These are phyloP conservation scores for Hyphopichia homilentoma DNA, from an alignment of 805 yeast genomes.

Conservation along the genomic window DNA sequence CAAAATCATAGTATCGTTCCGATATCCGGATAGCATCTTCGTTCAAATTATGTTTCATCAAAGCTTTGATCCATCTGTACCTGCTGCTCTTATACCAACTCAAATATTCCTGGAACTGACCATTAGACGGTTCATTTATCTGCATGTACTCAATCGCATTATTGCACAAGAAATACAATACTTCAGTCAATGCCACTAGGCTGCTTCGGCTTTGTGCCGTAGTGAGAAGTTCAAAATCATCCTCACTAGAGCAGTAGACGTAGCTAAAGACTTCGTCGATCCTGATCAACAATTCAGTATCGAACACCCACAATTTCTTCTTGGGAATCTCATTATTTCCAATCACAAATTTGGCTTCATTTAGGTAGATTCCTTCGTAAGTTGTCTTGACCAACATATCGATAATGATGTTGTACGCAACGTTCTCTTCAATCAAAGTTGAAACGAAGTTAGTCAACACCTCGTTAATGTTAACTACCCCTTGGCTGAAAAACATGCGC, in stretches of 20 bases:
- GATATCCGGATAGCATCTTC: constrained; percentile 58
- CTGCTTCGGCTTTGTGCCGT: constrained; percentile 13
- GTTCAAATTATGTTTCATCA: constrained; percentile 48
- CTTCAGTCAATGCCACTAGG: constrained; percentile 23
- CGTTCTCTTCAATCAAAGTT: constrained; percentile 11
- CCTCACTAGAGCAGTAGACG: constrained; percentile 9
- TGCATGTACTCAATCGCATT: constrained; percentile 35
- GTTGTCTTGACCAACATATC: constrained; percentile 22
- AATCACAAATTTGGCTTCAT: constrained; percentile 38
- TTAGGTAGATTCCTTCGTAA: constrained; percentile 29
- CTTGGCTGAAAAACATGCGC: constrained; percentile 24
- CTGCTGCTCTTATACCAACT: constrained; percentile 31
- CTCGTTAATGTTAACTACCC: constrained; percentile 18
- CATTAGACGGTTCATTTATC: constrained; percentile 9
- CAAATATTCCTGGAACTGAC: constrained; percentile 23
- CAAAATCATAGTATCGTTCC: constrained; percentile 62
- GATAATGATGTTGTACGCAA: constrained; percentile 13
- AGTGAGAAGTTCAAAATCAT: constrained; percentile 6
- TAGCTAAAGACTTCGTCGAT: constrained; percentile 41
- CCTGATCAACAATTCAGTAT: constrained; percentile 31
- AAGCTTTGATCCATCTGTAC: constrained; percentile 54
- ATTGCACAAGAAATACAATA: constrained; percentile 32
- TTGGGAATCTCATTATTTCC: constrained; percentile 21
- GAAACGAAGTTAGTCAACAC: constrained; percentile 27
- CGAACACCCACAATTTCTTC: constrained; percentile 47